phyloP scores from a whole-genome alignment of 306 rosid genomes.

The Alnus rubra region DNA sequence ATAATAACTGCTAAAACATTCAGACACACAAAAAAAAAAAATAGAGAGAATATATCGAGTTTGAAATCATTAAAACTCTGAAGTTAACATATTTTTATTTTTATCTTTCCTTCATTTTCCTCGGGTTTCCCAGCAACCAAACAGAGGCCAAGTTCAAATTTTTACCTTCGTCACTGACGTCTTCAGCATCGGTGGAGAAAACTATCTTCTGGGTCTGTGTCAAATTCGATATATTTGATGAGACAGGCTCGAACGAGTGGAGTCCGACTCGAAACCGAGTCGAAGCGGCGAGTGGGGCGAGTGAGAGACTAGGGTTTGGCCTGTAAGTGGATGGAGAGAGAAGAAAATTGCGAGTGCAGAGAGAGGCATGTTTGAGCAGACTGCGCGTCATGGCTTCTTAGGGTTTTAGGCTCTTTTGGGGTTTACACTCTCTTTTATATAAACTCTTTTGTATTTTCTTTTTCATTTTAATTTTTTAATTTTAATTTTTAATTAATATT shows the following conservation, averaged over 20 bases:
- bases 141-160: not conserved
- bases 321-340: conserved; percentile 18
- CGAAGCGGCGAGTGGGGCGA: conserved; percentile 28
- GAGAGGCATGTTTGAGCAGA: conserved; percentile 41
- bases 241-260: conserved; percentile 29
- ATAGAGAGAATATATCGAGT: not conserved
- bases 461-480: no score
- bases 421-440: not conserved
- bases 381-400: conserved; percentile 34
- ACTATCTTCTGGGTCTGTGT: conserved; percentile 5
- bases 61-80: not conserved
- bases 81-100: not conserved
- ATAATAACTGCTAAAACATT: no score
- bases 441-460: no score
- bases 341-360: conserved; percentile 40
- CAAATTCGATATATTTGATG: not conserved
- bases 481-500: no score
- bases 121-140: not conserved
- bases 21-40: not conserved
- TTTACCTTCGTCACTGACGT: conserved; percentile 43
- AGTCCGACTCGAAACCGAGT: conserved; percentile 33
- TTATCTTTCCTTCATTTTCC: not conserved
- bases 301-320: conserved; percentile 12
- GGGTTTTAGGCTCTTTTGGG: conserved; percentile 3
- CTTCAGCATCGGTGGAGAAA: conserved; percentile 21